Evolutionary conservation across 2,329 filamentous ascomycete genomes (phyloP).

Genomic region (Magnaporthiopsis incrustans): DNA sequence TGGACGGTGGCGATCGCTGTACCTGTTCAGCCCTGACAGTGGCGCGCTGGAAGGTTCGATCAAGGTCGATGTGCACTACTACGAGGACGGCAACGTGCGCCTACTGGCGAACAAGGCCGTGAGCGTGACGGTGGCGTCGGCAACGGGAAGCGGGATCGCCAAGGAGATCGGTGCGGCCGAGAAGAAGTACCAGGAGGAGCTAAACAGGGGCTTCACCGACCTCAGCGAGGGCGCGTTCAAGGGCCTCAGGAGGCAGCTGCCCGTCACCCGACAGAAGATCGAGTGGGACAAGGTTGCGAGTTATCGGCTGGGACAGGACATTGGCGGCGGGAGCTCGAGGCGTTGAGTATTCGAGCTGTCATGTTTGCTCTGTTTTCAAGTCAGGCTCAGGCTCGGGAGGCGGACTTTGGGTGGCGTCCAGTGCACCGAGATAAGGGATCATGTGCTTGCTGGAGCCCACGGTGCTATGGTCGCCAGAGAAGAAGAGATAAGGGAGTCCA

Average conservation of each 20-base stretch:
- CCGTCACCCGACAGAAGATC: conserved; percentile 95
- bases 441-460: too few relatives aligned
- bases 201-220: conserved; percentile 82
- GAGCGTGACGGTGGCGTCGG: conserved; percentile 50
- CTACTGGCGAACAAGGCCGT: conserved; percentile 81
- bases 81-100: conserved; percentile 96
- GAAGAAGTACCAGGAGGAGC: conserved; percentile 91
- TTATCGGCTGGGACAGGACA: conserved; percentile 78
- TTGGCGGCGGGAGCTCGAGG: conserved; percentile 52
- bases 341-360: not conserved
- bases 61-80: conserved; percentile 97
- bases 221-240: conserved; percentile 96
- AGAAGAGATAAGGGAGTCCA: too few relatives aligned
- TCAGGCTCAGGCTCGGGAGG: not conserved
- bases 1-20: conserved; percentile 88
- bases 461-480: too few relatives aligned
- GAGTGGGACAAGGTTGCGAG: conserved; percentile 98
- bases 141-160: conserved; percentile 59
- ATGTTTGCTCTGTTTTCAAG: not conserved
- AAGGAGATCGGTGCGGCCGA: conserved; percentile 72
- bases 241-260: conserved; percentile 80
- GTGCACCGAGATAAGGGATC: too few relatives aligned
- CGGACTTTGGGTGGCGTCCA: not conserved
- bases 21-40: conserved; percentile 66
- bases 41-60: conserved; percentile 67